Evolutionary conservation across 1,284 basidiomycete species (phyloP), one percentile per base, ranked within the genome.

Genomic region (Pyrrhoderma lamaoense): DNA sequence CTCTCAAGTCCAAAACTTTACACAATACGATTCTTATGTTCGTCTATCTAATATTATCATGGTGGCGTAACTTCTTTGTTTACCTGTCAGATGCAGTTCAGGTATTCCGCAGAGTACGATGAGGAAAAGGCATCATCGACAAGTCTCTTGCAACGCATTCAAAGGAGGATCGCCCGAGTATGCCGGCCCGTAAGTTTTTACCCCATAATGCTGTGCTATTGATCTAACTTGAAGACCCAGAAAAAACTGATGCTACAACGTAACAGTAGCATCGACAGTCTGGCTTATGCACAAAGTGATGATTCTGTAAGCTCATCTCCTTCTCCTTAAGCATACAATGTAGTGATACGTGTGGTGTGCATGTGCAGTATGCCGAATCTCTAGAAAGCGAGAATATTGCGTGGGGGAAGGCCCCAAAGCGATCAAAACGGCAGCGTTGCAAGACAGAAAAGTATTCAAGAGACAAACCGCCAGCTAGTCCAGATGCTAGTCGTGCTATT

Each of bases 331-430:
- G 14, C 31, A 35, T 25, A 19, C 16, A 36, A 8, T 18, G 36
- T 18, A 49, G 23, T 48, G 7, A 42, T 44, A 36, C 23, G 35
- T 27, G 18, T 44, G 23, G 9, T 11, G 19, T n/a, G 23, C 13
- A 19, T 11, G 22, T 51, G 49, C 42, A 51, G n/a, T 48, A 47
- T 34, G 53, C 53, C 14, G 53, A 54, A 27, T 51, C 45, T 14
- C 40, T 54, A 9, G 53, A 54, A 22, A 45, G 47, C 16, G 53
- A 54, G 2, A 54, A 54, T 35, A 51, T 54, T 31, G 53, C 53
- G 2, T 54, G 53, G 53, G 53, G 53, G 3, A 39, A 38, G 37
- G 49, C 48, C 5, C 38, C 53, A 8, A 47, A 42, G 31, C 31
- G 18, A 38, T 13, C n/a, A n/a, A 52, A 46, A 37, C 43, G 14